phyloP scores from a whole-genome alignment of 805 yeast species.

The Lachancea nothofagi region DNA sequence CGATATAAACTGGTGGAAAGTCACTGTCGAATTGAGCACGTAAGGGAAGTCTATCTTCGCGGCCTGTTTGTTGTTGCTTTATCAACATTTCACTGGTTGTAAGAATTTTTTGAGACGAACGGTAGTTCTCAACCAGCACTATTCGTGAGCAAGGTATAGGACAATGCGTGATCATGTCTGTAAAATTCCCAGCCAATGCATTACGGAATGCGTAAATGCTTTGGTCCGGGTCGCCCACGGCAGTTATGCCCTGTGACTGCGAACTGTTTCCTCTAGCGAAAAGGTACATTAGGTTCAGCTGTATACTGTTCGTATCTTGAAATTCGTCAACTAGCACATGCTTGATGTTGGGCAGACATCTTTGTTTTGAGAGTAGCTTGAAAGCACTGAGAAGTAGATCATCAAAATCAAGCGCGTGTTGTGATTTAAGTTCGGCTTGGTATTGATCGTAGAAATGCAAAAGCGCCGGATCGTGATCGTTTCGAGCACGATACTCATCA shows the following conservation, averaged over 20 bases:
- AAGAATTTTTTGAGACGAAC: slow-evolving; percentile 69
- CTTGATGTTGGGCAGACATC: slow-evolving; percentile 44
- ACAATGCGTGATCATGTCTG: slow-evolving; percentile 42
- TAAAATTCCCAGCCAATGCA: slow-evolving; percentile 67
- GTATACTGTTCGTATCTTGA: slow-evolving; percentile 83
- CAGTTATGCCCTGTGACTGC: slow-evolving; percentile 55
- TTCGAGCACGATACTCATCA: slow-evolving; percentile 33
- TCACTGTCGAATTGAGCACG: slow-evolving; percentile 41
- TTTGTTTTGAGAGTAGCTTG: slow-evolving; percentile 40
- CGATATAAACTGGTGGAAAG: slow-evolving; percentile 44
- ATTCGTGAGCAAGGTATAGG: slow-evolving; percentile 35
- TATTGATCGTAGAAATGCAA: slow-evolving; percentile 45
- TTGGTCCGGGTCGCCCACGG: slow-evolving; percentile 97
- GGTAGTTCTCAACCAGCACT: slow-evolving; percentile 62
- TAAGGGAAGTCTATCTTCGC: slow-evolving; percentile 39
- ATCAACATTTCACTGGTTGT: slow-evolving; percentile 59
- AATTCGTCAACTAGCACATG: slow-evolving; percentile 91
- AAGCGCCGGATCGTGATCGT: slow-evolving; percentile 31
- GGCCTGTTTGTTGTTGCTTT: slow-evolving; percentile 44
- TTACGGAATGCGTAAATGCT: slow-evolving; percentile 85
- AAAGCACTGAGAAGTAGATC: slow-evolving; percentile 62
- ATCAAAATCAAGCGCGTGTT: slow-evolving; percentile 69
- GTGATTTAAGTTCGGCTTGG: slow-evolving; percentile 41
- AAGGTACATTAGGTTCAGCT: slow-evolving; percentile 58
- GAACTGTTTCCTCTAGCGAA: slow-evolving; percentile 40